These are phyloP conservation scores for Coemansia sp. DNA, from an alignment of 192 early-diverging fungal genomes.

Conservation along the genomic window DNA sequence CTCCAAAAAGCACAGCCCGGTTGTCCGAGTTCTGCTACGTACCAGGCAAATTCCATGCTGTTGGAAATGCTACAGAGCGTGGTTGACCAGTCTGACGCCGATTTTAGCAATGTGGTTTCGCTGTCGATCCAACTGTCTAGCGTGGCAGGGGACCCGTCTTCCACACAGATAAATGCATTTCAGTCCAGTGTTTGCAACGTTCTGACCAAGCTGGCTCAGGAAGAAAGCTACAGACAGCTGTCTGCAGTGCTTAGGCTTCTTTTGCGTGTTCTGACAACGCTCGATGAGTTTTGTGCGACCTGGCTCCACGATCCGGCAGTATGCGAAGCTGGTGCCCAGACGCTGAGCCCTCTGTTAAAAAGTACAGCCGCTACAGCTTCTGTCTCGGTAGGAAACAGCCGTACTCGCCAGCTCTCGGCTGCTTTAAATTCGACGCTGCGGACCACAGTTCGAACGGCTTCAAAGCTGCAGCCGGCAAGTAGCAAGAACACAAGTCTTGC, in stretches of 20 bases:
- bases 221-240: slow-evolving; percentile 16
- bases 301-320: slow-evolving; percentile 22
- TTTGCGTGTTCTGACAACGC: slow-evolving; percentile 13
- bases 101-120: slow-evolving; percentile 26
- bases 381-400: neutral
- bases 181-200: slow-evolving; percentile 25
- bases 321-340: neutral
- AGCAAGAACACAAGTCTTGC: slow-evolving; percentile 8
- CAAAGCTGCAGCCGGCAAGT: slow-evolving; percentile 3
- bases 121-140: slow-evolving; percentile 29
- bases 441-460: neutral
- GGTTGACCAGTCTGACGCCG: slow-evolving; percentile 16
- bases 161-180: slow-evolving; percentile 11
- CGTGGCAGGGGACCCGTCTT: slow-evolving; percentile 6
- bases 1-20: neutral
- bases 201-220: neutral
- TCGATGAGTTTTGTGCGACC: slow-evolving; percentile 15
- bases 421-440: slow-evolving; percentile 12
- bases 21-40: neutral
- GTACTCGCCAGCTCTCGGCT: slow-evolving; percentile 9
- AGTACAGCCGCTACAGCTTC: neutral
- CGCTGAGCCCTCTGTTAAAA: neutral
- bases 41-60: slow-evolving; percentile 3
- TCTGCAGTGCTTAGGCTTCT: slow-evolving; percentile 27
- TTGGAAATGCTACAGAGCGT: slow-evolving; percentile 28